Percentiles rank a stretch among this genome's conserved stretches.
Conservation (phyloP, 1,139 yeast genomes). For the Kurtzmaniella quercitrusa region DNA sequence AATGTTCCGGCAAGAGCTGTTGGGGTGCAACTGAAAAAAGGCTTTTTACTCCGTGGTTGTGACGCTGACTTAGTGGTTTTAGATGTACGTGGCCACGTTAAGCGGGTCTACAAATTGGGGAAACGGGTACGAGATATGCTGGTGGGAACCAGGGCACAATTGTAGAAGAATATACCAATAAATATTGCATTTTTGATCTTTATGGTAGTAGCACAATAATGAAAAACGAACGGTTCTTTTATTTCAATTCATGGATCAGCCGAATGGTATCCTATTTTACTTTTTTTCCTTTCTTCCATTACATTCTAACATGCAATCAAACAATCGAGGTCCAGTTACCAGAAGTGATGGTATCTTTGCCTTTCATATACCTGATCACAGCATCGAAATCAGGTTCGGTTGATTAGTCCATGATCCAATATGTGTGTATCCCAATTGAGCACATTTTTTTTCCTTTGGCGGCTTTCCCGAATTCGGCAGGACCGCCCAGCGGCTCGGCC, state of each 20-base stretch:
- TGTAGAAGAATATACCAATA: constrained; percentile 1
- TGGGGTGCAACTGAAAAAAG: constrained; percentile 42
- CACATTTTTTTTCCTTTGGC: too few relatives aligned
- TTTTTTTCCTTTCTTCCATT: too few relatives aligned
- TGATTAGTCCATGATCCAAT: too few relatives aligned
- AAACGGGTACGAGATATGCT: constrained; percentile 17
- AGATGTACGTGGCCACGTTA: constrained; percentile 41
- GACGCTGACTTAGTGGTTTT: constrained; percentile 58
- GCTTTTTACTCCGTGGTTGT: constrained; percentile 50
- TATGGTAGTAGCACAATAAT: neutral
- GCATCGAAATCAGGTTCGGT: too few relatives aligned
- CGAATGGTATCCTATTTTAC: too few relatives aligned
- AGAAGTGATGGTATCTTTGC: too few relatives aligned
- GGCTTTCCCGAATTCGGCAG: neutral
- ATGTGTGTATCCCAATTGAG: too few relatives aligned
- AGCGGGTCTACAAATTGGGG: constrained; percentile 51
- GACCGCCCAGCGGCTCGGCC: neutral
- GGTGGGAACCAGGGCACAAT: constrained; percentile 5
- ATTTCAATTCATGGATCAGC: too few relatives aligned
- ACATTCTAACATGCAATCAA: too few relatives aligned
- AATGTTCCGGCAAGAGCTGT: constrained; percentile 53
- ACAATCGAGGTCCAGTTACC: too few relatives aligned
- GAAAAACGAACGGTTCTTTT: too few relatives aligned
- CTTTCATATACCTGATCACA: too few relatives aligned
- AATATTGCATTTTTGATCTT: neutral